Conservation (phyloP, 2,329 filamentous ascomycete species). For the Zasmidium angulare region DNA sequence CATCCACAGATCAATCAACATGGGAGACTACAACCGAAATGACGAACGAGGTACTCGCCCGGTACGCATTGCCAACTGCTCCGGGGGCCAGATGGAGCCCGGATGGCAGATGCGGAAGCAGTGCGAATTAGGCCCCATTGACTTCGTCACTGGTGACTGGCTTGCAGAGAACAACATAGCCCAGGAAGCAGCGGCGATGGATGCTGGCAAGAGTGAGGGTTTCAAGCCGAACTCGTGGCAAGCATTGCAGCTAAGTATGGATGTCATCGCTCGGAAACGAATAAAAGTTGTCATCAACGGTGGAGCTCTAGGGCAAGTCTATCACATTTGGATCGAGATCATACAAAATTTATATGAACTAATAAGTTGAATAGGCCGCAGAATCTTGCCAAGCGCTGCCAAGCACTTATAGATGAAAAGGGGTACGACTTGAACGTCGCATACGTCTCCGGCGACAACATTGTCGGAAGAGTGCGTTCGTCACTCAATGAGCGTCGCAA, state of each 20-base stretch:
- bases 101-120: constrained; percentile 23
- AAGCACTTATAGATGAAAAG: constrained; percentile 30
- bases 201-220: not conserved
- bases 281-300: constrained; percentile 58
- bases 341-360: constrained; percentile 43
- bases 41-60: constrained; percentile 3
- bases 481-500: too few relatives aligned
- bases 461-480: not conserved
- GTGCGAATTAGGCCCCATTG: constrained; percentile 28
- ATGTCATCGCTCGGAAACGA: constrained; percentile 45
- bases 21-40: too few relatives aligned
- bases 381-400: constrained; percentile 49
- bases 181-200: constrained; percentile 20
- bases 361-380: constrained; percentile 28
- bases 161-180: constrained; percentile 19
- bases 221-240: constrained; percentile 24
- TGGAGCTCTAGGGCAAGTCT: constrained; percentile 37
- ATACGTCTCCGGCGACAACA: constrained; percentile 44
- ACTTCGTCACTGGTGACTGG: constrained; percentile 54
- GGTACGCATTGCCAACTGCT: constrained; percentile 23
- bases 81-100: constrained; percentile 27
- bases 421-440: constrained; percentile 44
- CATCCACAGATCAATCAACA: too few relatives aligned
- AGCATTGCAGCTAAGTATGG: constrained; percentile 45
- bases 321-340: too few relatives aligned